Conservation (phyloP, 1,284 basidiomycete species). For the Cutaneotrichosporon spelunceum region DNA sequence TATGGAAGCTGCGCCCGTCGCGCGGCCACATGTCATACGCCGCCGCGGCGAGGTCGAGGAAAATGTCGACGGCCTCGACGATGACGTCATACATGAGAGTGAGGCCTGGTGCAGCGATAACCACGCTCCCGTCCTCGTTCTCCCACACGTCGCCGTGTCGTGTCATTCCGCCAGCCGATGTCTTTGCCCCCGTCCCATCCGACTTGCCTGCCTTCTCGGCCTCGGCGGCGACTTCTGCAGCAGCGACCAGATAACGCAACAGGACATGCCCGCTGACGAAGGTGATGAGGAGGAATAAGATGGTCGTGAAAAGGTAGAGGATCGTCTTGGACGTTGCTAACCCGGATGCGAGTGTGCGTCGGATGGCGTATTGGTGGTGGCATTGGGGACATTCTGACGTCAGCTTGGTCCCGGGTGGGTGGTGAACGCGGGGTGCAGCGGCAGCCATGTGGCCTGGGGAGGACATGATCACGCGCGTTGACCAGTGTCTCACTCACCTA, state of each 20-base stretch:
- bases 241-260: constrained; percentile 12
- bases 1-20: not conserved
- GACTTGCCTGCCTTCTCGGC: not conserved
- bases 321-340: constrained; percentile 44
- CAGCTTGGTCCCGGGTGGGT: not conserved
- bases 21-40: constrained; percentile 17
- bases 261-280: constrained; percentile 39
- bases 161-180: not conserved
- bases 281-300: constrained; percentile 38
- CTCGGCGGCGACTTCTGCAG: constrained; percentile 1
- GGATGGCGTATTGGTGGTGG: constrained; percentile 44
- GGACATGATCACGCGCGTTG: not conserved
- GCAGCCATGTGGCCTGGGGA: no score
- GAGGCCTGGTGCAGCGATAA: constrained; percentile 33
- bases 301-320: constrained; percentile 36
- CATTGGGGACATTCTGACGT: constrained; percentile 49
- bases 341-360: constrained; percentile 44
- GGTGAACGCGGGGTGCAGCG: not conserved
- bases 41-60: constrained; percentile 31
- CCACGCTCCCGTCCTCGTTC: constrained; percentile 25
- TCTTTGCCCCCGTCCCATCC: not conserved
- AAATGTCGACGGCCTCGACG: constrained; percentile 35
- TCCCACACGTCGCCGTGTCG: constrained; percentile 10
- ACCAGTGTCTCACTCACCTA: constrained; percentile 27
- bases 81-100: constrained; percentile 39